Evolutionary conservation across 768 basidiomycete species (phyloP).

Genomic region (Trametes sanguinea): DNA sequence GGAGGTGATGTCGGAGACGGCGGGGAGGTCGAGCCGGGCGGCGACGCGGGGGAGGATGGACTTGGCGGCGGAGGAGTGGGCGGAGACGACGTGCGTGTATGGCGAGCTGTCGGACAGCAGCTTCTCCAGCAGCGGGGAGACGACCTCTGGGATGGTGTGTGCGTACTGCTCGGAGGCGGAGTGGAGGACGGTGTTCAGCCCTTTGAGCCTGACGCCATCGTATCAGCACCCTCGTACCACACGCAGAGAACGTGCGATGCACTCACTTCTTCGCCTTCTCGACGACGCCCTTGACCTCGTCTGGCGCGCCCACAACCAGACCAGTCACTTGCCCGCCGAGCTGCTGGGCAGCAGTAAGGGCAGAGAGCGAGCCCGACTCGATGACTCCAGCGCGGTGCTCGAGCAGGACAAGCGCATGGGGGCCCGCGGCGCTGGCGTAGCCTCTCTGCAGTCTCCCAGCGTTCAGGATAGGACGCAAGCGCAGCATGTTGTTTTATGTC

Average conservation of each 20-base stretch:
- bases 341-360: slow-evolving; percentile 85
- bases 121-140: slow-evolving; percentile 82
- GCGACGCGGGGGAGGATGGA: slow-evolving; percentile 92
- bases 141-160: slow-evolving; percentile 68
- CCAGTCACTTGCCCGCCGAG: slow-evolving; percentile 87
- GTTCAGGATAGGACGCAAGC: slow-evolving; percentile 12
- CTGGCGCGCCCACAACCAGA: slow-evolving; percentile 67
- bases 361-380: slow-evolving; percentile 84
- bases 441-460: slow-evolving; percentile 34
- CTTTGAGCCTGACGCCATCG: slow-evolving; percentile 56
- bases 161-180: slow-evolving; percentile 71
- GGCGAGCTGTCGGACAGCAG: slow-evolving; percentile 60
- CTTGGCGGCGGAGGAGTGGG: slow-evolving; percentile 91
- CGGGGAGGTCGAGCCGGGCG: slow-evolving; percentile 84
- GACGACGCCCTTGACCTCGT: slow-evolving; percentile 64
- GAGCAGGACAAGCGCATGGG: slow-evolving; percentile 84
- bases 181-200: slow-evolving; percentile 66
- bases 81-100: slow-evolving; percentile 90
- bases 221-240: not conserved
- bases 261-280: slow-evolving; percentile 80
- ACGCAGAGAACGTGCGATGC: not conserved
- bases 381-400: slow-evolving; percentile 84
- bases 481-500: slow-evolving; percentile 15
- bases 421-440: slow-evolving; percentile 62
- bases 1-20: slow-evolving; percentile 88